Evolutionary conservation across 257 asterid species (phyloP), one percentile per base, ranked within the genome.

Genomic region (Penstemon newberryi): DNA sequence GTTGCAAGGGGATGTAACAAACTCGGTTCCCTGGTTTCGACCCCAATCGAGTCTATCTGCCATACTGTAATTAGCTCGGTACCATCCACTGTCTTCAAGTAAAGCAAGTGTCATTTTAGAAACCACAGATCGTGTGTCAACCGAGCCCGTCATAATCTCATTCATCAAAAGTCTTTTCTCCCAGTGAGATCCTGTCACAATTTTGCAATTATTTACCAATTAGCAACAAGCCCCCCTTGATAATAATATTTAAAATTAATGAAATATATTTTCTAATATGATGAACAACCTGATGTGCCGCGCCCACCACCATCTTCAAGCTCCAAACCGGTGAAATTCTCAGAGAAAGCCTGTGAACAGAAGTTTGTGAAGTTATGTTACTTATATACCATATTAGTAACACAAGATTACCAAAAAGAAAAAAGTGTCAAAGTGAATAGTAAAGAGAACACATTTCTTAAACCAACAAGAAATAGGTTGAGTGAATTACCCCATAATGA

Each of bases 291-390:
- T 80, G 98, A 89, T 68, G 98, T 92, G 65, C 98, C 98, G 33
- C 98, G 96, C 50, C 98, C 98, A 46, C 98, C 98, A 54, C 98
- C 98, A 79, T 92, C 98, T 87, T 92, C 98, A 66, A 92, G 89
- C 86, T 92, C 98, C 78, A 92, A 81, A 66, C 98, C 98, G 69
- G 96, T 92, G 79, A 92, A 84, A 84, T 92, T 92, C 78, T 78
- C 89, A 11, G 96, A 92, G 85, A 89, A 92, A 25, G 96, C 95
- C 98, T 92, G 85, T 43, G 38, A 75, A 58, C 39, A 46, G 40
- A 63, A 8, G 6, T n/a, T 46, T 45, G 46, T 55, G 13, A 82
- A 61, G 40, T 61, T 61, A 36, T 39, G 54, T 47, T 43, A 41
- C 40, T n/a, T 56, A 39, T 55, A 53, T 38, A 55, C 53, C 41